A percentile compares a stretch with the other conserved stretches of the same genome.
Conservation (phyloP, 2,329 filamentous ascomycete species). For the Rhynchosporium graminicola region DNA sequence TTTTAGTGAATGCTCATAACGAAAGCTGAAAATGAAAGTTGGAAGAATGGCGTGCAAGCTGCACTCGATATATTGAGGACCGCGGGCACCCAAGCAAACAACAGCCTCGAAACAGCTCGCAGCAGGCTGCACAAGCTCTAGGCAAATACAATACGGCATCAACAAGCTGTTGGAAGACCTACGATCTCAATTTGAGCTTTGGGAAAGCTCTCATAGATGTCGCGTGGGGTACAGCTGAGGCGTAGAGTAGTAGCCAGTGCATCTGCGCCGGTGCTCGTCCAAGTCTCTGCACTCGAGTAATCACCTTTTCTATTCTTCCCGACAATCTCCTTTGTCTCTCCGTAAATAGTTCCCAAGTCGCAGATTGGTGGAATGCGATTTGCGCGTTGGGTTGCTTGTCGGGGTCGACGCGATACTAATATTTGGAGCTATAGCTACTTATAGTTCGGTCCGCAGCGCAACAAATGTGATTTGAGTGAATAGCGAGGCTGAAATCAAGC, state of each 20-base stretch:
- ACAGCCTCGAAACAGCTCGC: slow-evolving; percentile 25
- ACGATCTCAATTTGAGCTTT: slow-evolving; percentile 40
- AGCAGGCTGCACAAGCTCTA: slow-evolving; percentile 34
- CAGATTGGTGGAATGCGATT: neutral
- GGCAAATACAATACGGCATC: slow-evolving; percentile 28
- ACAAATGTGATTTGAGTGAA: neutral
- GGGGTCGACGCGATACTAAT: slow-evolving; percentile 1
- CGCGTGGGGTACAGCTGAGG: slow-evolving; percentile 37
- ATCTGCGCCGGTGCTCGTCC: slow-evolving; percentile 27
- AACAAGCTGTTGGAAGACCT: slow-evolving; percentile 40
- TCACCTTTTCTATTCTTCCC: slow-evolving; percentile 32
- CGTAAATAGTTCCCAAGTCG: neutral
- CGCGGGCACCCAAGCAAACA: slow-evolving; percentile 18
- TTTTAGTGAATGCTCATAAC: slow-evolving; percentile 23
- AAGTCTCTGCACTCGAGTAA: slow-evolving; percentile 22
- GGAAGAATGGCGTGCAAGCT: slow-evolving; percentile 15
- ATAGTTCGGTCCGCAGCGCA: neutral
- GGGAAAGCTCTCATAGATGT: slow-evolving; percentile 39
- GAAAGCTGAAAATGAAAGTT: neutral
- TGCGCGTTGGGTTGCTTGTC: neutral
- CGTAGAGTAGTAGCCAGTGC: slow-evolving; percentile 34
- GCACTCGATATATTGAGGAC: slow-evolving; percentile 16
- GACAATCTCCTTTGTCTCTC: neutral
- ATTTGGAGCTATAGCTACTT: slow-evolving; percentile 1
- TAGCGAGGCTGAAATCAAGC: neutral